A percentile compares a stretch with the other conserved stretches of the same genome.
Evolutionary conservation across 495 filamentous ascomycete genomes (phyloP).

Genomic region (Xylaria acuta): DNA sequence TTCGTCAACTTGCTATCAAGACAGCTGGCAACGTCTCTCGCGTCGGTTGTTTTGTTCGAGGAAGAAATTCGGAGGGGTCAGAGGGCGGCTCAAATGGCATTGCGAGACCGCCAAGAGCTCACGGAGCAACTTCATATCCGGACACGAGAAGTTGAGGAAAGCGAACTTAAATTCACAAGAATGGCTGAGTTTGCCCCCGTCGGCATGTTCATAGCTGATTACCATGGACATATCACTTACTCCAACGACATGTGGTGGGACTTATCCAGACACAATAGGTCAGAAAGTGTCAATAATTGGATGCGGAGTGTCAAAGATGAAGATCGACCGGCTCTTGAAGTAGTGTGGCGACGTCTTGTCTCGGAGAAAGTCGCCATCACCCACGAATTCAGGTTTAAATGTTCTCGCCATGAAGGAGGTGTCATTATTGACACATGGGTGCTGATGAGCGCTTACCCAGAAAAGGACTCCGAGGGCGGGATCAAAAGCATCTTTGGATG

Average conservation of each 20-base stretch:
- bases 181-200: conserved; percentile 78
- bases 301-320: conserved; percentile 70
- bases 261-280: conserved; percentile 64
- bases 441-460: conserved; percentile 72
- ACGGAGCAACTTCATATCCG: conserved; percentile 69
- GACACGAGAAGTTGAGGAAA: conserved; percentile 72
- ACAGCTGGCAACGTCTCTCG: conserved; percentile 72
- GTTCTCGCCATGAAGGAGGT: conserved; percentile 62
- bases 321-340: conserved; percentile 59
- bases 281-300: conserved; percentile 61
- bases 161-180: conserved; percentile 73
- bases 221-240: conserved; percentile 66
- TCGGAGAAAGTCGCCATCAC: conserved; percentile 61
- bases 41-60: conserved; percentile 74
- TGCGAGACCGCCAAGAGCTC: conserved; percentile 68
- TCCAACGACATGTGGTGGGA: conserved; percentile 78
- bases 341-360: conserved; percentile 64
- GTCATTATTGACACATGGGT: conserved; percentile 74
- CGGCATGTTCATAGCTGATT: conserved; percentile 74
- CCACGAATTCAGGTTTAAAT: conserved; percentile 72
- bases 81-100: conserved; percentile 68
- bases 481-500: conserved; percentile 75
- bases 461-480: conserved; percentile 59
- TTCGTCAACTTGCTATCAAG: conserved; percentile 73
- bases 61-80: conserved; percentile 74